Percentiles rank a stretch among this genome's conserved stretches.
These are phyloP conservation scores for Debaryomyces udenii DNA, from an alignment of 1,139 yeast genomes.

Conservation along the genomic window DNA sequence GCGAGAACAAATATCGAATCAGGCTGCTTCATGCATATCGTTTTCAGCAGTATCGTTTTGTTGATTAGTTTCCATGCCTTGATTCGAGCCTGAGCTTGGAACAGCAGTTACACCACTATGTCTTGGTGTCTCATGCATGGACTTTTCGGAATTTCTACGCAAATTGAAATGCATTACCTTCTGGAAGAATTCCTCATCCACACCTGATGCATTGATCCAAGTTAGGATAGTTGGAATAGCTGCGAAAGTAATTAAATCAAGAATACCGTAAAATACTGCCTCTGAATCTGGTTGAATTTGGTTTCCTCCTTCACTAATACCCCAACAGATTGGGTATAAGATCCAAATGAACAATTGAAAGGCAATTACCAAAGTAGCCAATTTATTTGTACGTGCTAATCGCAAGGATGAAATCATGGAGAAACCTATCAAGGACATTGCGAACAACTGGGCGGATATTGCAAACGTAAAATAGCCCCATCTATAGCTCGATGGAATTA, in stretches of 20 bases:
- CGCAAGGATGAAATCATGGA: constrained; percentile 19
- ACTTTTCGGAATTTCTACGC: constrained; percentile 21
- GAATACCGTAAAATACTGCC: constrained; percentile 64
- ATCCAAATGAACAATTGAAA: constrained; percentile 43
- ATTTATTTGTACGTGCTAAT: constrained; percentile 16
- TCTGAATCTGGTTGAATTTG: constrained; percentile 67
- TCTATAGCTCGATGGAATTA: constrained; percentile 60
- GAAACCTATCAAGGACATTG: constrained; percentile 31
- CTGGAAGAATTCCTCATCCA: constrained; percentile 36
- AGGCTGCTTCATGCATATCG: not conserved
- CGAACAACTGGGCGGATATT: constrained; percentile 39
- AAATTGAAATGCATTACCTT: constrained; percentile 23
- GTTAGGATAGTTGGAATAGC: constrained; percentile 43
- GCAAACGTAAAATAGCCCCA: constrained; percentile 64
- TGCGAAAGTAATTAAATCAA: constrained; percentile 53
- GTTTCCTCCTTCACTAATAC: constrained; percentile 69
- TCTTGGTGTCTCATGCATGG: constrained; percentile 34
- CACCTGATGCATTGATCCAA: constrained; percentile 29
- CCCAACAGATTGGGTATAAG: constrained; percentile 63
- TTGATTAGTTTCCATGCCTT: not conserved
- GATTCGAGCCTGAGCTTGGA: constrained; percentile 12
- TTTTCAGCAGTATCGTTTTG: not conserved
- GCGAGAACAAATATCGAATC: too few species aligned
- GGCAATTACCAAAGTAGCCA: constrained; percentile 32
- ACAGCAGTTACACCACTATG: constrained; percentile 41